Base-by-base conservation (phyloP, 2,329 filamentous ascomycete genomes). In the Akanthomyces uredinophilus region DNA sequence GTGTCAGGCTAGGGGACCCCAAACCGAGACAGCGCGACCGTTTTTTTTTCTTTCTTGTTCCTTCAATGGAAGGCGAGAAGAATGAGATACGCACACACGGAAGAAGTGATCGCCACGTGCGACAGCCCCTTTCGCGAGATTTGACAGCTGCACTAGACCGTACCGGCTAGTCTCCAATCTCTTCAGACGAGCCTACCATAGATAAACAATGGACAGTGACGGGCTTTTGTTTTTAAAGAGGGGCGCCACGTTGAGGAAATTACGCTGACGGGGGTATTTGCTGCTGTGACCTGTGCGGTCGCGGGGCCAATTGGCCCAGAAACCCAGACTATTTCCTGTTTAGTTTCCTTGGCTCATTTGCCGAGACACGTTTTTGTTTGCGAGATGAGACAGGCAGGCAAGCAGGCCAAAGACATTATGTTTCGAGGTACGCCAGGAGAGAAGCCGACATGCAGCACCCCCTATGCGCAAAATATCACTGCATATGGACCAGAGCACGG, bases 91-190 rank as follows among this genome's bases (percentile, higher is more conserved):
- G n/a, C n/a, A n/a, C n/a, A n/a, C 11, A 37, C 27, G 52, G 35
- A 46, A 35, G 37, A 52, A 39, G 35, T 20, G 51, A 54, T 54
- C 51, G 51, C 39, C 51, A 27, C 20, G 6, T 7, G 32, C 16
- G 27, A 56, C 41, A 22, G 37, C 55, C 55, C 55, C 55, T 50
- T 58, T 58, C 35, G 32, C 44, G 44, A 44, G 53, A 46, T 32
- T 46, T 46, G 41, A 22, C 41, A 56, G 53, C 32, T 41, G 22
- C n/a, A 32, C 27, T 32, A 29, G n/a, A 35, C 18, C 13, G 20
- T n/a, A 14, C 27, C 22, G 11, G 37, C 53, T 22, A 16, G 27
- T 39, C 7, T 43, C 14, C 54, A 57, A 57, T 58, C 44, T 50
- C 32, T 39, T 20, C 32, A 14, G 44, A 13, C 29, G 20, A 49